Percentiles rank a stretch among this genome's conserved stretches.
phyloP scores from a whole-genome alignment of 1,284 basidiomycete species.

The Pascua sp. region DNA sequence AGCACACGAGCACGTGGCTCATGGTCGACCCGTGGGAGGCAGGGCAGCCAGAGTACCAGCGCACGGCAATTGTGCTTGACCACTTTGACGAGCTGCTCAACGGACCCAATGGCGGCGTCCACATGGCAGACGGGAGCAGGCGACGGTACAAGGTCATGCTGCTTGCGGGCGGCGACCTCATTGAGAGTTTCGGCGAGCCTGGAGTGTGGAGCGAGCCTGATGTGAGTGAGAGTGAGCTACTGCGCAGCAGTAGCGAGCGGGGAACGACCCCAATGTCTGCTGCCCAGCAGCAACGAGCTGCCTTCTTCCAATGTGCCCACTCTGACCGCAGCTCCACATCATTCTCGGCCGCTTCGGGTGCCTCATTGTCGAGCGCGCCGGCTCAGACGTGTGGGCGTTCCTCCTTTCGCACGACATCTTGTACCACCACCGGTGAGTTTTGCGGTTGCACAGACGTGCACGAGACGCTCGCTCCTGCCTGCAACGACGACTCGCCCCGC shows the following conservation, averaged over 20 bases:
- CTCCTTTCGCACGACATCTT: conserved; percentile 57
- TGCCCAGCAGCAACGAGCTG: not conserved
- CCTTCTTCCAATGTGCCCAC: no score
- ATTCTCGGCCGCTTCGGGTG: conserved; percentile 92
- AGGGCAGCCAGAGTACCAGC: conserved; percentile 81
- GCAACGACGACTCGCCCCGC: not conserved
- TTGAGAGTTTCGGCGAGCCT: conserved; percentile 86
- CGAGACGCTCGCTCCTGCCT: not conserved
- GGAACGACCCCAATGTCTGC: not conserved
- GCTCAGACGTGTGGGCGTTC: conserved; percentile 76
- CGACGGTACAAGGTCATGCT: conserved; percentile 70
- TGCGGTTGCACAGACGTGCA: not conserved
- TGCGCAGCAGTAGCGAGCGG: not conserved
- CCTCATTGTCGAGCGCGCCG: conserved; percentile 91
- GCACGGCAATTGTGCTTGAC: conserved; percentile 92
- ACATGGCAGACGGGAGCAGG: conserved; percentile 44
- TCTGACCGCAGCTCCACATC: conserved; percentile 71
- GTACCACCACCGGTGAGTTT: conserved; percentile 52
- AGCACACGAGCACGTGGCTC: conserved; percentile 56
- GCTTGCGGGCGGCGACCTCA: conserved; percentile 70
- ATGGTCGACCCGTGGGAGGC: conserved; percentile 99
- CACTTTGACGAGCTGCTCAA: conserved; percentile 95
- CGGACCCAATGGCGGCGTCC: conserved; percentile 60
- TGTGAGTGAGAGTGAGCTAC: conserved; percentile 54
- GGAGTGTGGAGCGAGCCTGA: conserved; percentile 96